Evolutionary conservation across 495 filamentous ascomycete genomes (phyloP).

Genomic region (Penicillium longicatenatum): DNA sequence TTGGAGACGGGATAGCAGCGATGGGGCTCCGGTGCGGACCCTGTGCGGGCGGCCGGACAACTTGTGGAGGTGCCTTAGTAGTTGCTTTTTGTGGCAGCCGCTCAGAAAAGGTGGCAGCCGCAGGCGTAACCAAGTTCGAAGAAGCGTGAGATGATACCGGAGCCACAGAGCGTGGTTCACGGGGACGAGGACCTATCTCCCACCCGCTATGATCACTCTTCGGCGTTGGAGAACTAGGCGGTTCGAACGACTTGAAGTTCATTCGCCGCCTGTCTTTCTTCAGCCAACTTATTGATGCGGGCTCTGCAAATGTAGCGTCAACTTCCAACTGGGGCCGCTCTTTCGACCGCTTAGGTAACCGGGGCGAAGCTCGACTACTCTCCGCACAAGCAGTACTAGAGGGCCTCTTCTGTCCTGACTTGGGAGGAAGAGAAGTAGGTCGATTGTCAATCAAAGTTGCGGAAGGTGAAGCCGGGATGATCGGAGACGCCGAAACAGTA

Average conservation of each 20-base stretch:
- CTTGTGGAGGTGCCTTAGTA: not conserved
- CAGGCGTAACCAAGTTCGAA: not conserved
- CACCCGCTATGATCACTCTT: slow-evolving; percentile 23
- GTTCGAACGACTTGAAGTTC: slow-evolving; percentile 38
- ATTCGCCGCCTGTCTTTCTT: slow-evolving; percentile 38
- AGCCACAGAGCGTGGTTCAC: not conserved
- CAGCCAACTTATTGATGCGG: slow-evolving; percentile 34
- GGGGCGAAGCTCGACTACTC: not conserved
- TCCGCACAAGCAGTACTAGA: not conserved
- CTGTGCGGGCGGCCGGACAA: not conserved
- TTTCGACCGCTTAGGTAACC: slow-evolving; percentile 8
- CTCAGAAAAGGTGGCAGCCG: not conserved
- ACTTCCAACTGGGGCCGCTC: not conserved
- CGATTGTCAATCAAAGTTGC: not conserved
- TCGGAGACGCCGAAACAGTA: not conserved
- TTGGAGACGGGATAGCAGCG: not conserved
- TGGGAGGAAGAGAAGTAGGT: not conserved
- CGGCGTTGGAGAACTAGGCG: slow-evolving; percentile 44
- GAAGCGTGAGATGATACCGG: not conserved
- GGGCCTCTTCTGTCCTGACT: not conserved
- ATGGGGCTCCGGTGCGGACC: not conserved
- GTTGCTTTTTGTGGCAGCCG: not conserved
- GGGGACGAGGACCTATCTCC: not conserved
- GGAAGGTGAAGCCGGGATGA: not conserved
- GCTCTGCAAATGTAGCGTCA: slow-evolving; percentile 8